These are phyloP conservation scores for Bauhinia variegata DNA, from an alignment of 306 rosid species.

Conservation along the genomic window DNA sequence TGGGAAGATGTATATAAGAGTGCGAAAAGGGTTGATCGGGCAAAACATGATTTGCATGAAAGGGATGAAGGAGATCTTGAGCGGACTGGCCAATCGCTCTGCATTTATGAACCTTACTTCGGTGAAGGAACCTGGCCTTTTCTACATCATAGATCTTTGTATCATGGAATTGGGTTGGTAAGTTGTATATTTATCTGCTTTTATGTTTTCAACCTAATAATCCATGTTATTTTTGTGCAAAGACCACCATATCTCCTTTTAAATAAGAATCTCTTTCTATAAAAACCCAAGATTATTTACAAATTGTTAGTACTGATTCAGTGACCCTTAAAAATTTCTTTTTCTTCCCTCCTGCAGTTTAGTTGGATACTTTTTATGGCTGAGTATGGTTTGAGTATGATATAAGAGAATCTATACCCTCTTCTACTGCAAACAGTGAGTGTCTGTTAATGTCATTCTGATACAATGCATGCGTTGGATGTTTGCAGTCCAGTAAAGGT, in stretches of 20 bases:
- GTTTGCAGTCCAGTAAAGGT: conserved; percentile 78
- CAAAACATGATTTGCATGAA: conserved; percentile 86
- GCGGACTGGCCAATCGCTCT: conserved; percentile 87
- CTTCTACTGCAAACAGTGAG: conserved; percentile 14
- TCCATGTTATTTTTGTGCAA: conserved; percentile 10
- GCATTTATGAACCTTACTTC: conserved; percentile 92
- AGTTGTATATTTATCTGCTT: conserved; percentile 35
- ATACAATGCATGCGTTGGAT: conserved; percentile 29
- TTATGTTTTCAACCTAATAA: background rate
- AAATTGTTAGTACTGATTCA: conserved; percentile 10
- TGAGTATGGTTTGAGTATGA: background rate
- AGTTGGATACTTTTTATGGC: background rate
- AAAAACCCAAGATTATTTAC: conserved; percentile 9
- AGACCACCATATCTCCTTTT: background rate
- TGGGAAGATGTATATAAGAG: conserved; percentile 94
- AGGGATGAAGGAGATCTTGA: conserved; percentile 95
- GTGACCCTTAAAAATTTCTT: too few species aligned
- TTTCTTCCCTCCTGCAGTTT: background rate
- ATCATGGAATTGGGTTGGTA: conserved; percentile 93
- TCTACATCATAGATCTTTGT: conserved; percentile 75
- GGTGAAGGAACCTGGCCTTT: conserved; percentile 98
- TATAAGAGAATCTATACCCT: conserved; percentile 9
- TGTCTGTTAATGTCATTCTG: conserved; percentile 21
- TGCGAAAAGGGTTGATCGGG: conserved; percentile 78
- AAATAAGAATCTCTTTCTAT: background rate